These are phyloP conservation scores for Geosmithia flava DNA, from an alignment of 2,329 filamentous ascomycete species.

Conservation along the genomic window DNA sequence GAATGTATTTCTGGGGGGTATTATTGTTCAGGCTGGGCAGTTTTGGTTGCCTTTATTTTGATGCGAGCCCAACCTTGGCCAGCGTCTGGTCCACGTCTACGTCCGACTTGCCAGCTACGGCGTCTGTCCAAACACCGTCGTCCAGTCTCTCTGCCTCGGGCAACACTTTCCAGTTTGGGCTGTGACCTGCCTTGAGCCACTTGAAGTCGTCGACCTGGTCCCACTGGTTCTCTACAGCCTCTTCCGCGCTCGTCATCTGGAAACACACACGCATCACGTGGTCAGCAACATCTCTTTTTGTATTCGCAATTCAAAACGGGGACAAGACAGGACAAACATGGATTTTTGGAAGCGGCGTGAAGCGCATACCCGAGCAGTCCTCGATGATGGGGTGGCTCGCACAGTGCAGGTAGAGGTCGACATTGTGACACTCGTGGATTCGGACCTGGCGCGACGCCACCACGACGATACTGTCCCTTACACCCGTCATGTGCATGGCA, in stretches of 20 bases:
- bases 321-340: slow-evolving; percentile 44
- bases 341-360: slow-evolving; percentile 58
- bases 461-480: slow-evolving; percentile 63
- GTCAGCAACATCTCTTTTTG: slow-evolving; percentile 1
- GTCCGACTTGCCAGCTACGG: slow-evolving; percentile 51
- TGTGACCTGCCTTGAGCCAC: slow-evolving; percentile 78
- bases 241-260: slow-evolving; percentile 15
- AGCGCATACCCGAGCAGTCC: slow-evolving; percentile 66
- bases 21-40: background rate
- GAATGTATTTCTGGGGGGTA: background rate
- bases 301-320: background rate
- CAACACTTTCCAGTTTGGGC: slow-evolving; percentile 76
- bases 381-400: slow-evolving; percentile 87
- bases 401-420: slow-evolving; percentile 75
- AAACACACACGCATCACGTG: background rate
- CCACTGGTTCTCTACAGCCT: slow-evolving; percentile 54
- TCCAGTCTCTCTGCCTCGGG: slow-evolving; percentile 44
- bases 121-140: slow-evolving; percentile 55
- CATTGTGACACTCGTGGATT: slow-evolving; percentile 75
- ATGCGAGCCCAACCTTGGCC: slow-evolving; percentile 29
- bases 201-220: slow-evolving; percentile 94
- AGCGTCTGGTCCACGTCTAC: slow-evolving; percentile 55
- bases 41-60: background rate
- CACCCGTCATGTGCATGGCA: slow-evolving; percentile 68
- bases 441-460: slow-evolving; percentile 78